These are phyloP conservation scores for Globisporangium radiosum DNA, from an alignment of 352 stramenopile species.

Conservation along the genomic window DNA sequence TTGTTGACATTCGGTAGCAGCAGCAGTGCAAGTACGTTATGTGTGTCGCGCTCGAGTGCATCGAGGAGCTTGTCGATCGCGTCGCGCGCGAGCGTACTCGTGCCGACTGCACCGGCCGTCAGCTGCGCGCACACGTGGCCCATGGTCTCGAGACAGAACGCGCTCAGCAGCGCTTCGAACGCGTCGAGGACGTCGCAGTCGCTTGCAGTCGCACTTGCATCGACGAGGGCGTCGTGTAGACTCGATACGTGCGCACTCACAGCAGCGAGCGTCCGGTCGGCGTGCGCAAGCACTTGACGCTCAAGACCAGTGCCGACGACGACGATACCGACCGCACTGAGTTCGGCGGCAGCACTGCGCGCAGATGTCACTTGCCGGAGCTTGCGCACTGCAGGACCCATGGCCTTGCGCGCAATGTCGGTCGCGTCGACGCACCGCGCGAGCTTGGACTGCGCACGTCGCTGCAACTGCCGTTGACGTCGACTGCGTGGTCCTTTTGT, in stretches of 20 bases:
- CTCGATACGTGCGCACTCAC: slow-evolving; percentile 20
- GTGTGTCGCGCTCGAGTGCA: slow-evolving; percentile 29
- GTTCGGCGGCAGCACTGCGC: neutral
- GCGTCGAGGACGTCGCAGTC: slow-evolving; percentile 16
- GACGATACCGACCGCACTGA: neutral
- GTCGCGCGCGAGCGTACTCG: slow-evolving; percentile 16
- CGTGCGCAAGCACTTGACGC: slow-evolving; percentile 22
- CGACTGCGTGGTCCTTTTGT: neutral
- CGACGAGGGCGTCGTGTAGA: slow-evolving; percentile 4
- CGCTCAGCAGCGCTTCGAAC: slow-evolving; percentile 41
- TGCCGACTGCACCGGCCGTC: slow-evolving; percentile 18
- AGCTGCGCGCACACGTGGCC: slow-evolving; percentile 46
- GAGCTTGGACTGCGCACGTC: slow-evolving; percentile 12
- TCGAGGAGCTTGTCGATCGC: slow-evolving; percentile 41
- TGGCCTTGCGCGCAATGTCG: slow-evolving; percentile 31
- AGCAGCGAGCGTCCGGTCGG: slow-evolving; percentile 21
- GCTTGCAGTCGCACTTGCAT: neutral
- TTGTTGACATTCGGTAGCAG: neutral
- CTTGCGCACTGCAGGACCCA: slow-evolving; percentile 27
- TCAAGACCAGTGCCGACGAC: slow-evolving; percentile 22
- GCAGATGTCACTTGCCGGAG: slow-evolving; percentile 8
- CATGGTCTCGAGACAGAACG: slow-evolving; percentile 53
- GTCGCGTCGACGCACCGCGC: slow-evolving; percentile 36
- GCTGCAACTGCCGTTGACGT: slow-evolving; percentile 2
- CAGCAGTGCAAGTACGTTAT: slow-evolving; percentile 6